Conservation (phyloP, 2,329 filamentous ascomycete genomes). For the Aureobasidium sp. region DNA sequence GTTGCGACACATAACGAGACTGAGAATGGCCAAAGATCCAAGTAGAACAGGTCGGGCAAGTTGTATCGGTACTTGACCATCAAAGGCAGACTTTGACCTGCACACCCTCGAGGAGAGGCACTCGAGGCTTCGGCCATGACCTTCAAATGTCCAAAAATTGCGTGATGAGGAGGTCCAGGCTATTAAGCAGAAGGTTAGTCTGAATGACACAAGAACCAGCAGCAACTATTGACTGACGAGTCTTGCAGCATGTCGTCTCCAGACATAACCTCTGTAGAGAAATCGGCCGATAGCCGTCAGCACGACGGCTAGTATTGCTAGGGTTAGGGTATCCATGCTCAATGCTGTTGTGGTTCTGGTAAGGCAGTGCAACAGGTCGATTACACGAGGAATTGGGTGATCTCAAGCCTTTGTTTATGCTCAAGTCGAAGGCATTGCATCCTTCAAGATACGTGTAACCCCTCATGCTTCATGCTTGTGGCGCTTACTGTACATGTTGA, state of each 20-base stretch:
- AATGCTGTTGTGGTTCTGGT: not conserved
- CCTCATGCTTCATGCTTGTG: not conserved
- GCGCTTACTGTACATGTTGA: not conserved
- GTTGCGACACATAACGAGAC: conserved; percentile 30
- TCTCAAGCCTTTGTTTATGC: not conserved
- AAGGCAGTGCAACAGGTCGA: not conserved
- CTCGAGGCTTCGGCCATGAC: conserved; percentile 31
- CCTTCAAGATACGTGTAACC: not conserved
- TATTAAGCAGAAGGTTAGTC: conserved; percentile 13
- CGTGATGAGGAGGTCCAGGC: conserved; percentile 37
- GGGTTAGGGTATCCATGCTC: conserved; percentile 14
- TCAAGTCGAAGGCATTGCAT: not conserved
- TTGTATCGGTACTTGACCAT: conserved; percentile 32
- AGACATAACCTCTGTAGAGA: conserved; percentile 21
- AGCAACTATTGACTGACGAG: not conserved
- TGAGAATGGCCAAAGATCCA: conserved; percentile 40
- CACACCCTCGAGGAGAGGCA: conserved; percentile 29
- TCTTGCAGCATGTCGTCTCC: not conserved
- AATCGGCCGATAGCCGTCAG: conserved; percentile 23
- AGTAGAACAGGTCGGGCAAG: conserved; percentile 34
- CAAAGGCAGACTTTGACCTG: conserved; percentile 31
- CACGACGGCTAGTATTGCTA: conserved; percentile 22
- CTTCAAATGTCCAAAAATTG: conserved; percentile 35
- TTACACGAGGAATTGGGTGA: not conserved
- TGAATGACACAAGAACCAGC: accelerated